phyloP scores from a whole-genome alignment of 441 rosid genomes.

The Kokia cookei region DNA sequence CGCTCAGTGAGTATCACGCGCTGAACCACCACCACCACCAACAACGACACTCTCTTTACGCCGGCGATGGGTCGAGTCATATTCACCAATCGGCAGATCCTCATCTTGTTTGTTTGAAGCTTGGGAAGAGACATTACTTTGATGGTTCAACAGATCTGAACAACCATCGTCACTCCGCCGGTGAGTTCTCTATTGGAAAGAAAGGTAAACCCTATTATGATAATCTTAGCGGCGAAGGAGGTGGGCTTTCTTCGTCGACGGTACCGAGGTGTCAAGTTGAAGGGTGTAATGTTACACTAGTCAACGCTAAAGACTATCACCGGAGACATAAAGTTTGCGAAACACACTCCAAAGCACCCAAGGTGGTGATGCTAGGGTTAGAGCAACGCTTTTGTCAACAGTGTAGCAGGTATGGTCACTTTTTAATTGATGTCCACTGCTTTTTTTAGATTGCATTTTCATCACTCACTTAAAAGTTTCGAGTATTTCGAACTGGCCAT shows the following conservation, averaged over 20 bases:
- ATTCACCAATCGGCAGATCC: slow-evolving; percentile 31
- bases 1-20: background rate
- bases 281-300: slow-evolving; percentile 54
- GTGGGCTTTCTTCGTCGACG: slow-evolving; percentile 9
- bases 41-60: slow-evolving; percentile 18
- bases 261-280: slow-evolving; percentile 75
- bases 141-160: slow-evolving; percentile 21
- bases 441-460: background rate
- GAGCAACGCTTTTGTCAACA: slow-evolving; percentile 90
- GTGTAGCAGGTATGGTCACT: slow-evolving; percentile 61
- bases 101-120: slow-evolving; percentile 45
- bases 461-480: too few species aligned
- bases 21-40: background rate
- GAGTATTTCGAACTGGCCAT: too few species aligned
- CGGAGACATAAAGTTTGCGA: slow-evolving; percentile 77
- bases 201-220: slow-evolving; percentile 22
- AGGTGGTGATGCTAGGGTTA: slow-evolving; percentile 51
- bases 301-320: slow-evolving; percentile 71
- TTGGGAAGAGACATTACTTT: slow-evolving; percentile 53
- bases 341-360: slow-evolving; percentile 71
- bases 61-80: slow-evolving; percentile 20
- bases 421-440: background rate
- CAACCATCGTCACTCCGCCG: background rate
- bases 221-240: background rate
- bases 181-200: slow-evolving; percentile 21